Percentiles rank a stretch among this genome's conserved stretches.
Evolutionary conservation across 768 basidiomycete genomes (phyloP).

Genomic region (Lentinula guzmanii): DNA sequence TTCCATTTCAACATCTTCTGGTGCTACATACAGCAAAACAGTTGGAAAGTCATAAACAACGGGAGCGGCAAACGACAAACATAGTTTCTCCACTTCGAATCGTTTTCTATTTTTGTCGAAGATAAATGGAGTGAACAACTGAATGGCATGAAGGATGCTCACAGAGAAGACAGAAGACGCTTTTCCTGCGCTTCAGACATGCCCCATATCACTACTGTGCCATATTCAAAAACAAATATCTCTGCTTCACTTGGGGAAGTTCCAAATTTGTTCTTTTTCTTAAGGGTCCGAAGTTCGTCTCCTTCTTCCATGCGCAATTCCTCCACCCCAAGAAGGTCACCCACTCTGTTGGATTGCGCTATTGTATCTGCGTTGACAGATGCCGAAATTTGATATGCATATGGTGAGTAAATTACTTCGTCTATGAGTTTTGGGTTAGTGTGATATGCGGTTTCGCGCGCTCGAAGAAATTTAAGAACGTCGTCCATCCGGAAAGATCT

Average conservation of each 20-base stretch:
- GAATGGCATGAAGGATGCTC: conserved; percentile 24
- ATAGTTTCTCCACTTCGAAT: conserved; percentile 87
- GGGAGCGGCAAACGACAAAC: conserved; percentile 29
- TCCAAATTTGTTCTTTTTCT: conserved; percentile 63
- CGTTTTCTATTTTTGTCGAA: conserved; percentile 54
- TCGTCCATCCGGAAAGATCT: conserved; percentile 89
- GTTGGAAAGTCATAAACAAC: neutral
- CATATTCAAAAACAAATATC: conserved; percentile 91
- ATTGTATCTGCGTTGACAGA: neutral
- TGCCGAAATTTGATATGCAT: conserved; percentile 60
- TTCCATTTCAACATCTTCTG: conserved; percentile 93
- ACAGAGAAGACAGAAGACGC: conserved; percentile 88
- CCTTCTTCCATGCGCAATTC: conserved; percentile 45
- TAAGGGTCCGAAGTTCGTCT: conserved; percentile 26
- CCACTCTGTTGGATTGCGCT: conserved; percentile 25
- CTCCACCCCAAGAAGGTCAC: conserved; percentile 74
- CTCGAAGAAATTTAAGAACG: conserved; percentile 84
- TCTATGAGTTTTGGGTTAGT: conserved; percentile 87
- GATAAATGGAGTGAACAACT: neutral
- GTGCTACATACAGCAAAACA: conserved; percentile 35
- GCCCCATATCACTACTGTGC: conserved; percentile 95
- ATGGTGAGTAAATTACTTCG: conserved; percentile 92
- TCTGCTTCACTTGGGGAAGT: conserved; percentile 69
- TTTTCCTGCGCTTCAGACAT: conserved; percentile 94
- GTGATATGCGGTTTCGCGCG: conserved; percentile 74